Conservation (phyloP, 768 basidiomycete genomes). For the Agrocybe praecox region DNA sequence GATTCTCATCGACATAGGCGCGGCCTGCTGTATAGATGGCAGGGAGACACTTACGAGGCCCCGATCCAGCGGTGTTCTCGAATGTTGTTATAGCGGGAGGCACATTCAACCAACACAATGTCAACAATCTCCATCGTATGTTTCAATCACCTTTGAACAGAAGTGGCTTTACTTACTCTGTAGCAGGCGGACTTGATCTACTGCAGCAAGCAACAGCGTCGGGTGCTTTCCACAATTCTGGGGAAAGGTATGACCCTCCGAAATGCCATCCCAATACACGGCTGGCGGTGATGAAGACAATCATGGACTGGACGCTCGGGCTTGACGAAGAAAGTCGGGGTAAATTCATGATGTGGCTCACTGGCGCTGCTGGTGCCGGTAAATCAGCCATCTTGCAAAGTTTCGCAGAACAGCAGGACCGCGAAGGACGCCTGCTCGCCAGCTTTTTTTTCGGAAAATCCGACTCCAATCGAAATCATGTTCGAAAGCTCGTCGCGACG, state of each 20-base stretch:
- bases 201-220: conserved; percentile 29
- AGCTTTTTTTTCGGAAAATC: conserved; percentile 13
- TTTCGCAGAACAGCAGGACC: conserved; percentile 6
- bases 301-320: conserved; percentile 11
- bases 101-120: not conserved
- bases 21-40: too few species aligned
- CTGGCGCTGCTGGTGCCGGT: conserved; percentile 17
- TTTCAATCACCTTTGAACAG: too few species aligned
- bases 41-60: too few species aligned
- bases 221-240: conserved; percentile 22
- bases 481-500: conserved; percentile 1
- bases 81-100: not conserved
- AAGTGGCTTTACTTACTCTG: too few species aligned
- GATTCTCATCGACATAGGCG: too few species aligned
- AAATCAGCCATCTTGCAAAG: conserved; percentile 18
- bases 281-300: not conserved
- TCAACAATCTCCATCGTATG: not conserved
- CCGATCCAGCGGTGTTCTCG: too few species aligned
- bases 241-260: conserved; percentile 9
- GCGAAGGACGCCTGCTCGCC: not conserved
- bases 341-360: conserved; percentile 13
- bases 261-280: conserved; percentile 17
- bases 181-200: conserved; percentile 22
- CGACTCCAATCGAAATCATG: not conserved
- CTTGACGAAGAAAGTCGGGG: conserved; percentile 13